phyloP scores from a whole-genome alignment of 2,329 filamentous ascomycete species.

The Sphaceloma murrayae region DNA sequence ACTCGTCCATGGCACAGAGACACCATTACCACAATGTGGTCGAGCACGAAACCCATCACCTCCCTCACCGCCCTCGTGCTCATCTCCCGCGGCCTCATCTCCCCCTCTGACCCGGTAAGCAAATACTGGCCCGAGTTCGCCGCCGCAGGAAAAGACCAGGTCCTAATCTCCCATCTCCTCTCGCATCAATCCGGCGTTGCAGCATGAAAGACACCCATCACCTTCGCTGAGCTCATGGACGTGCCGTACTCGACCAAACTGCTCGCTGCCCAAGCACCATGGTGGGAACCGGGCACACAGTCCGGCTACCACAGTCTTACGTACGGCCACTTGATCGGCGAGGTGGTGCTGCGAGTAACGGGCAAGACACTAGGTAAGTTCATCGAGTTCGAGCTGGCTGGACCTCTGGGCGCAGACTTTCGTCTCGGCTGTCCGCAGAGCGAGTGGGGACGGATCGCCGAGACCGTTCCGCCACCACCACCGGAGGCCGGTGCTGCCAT shows the following conservation, averaged over 20 bases:
- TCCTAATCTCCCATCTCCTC: conserved; percentile 35
- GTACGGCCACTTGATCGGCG: conserved; percentile 37
- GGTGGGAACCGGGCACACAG: conserved; percentile 38
- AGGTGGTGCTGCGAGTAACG: conserved; percentile 35
- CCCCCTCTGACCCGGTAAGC: conserved; percentile 31
- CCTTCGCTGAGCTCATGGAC: conserved; percentile 30
- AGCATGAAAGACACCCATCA: conserved; percentile 30
- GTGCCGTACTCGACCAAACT: conserved; percentile 24
- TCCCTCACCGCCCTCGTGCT: conserved; percentile 8
- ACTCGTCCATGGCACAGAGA: conserved; percentile 32
- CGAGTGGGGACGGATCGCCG: conserved; percentile 35
- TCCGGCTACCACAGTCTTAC: conserved; percentile 36
- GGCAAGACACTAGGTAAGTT: conserved; percentile 39
- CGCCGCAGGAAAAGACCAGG: conserved; percentile 33
- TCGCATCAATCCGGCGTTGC: conserved; percentile 34
- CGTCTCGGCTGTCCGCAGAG: conserved; percentile 36
- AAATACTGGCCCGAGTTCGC: conserved; percentile 42
- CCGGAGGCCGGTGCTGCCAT: conserved; percentile 15
- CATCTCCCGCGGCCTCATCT: conserved; percentile 23
- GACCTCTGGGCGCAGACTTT: conserved; percentile 39
- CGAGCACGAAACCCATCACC: conserved; percentile 3
- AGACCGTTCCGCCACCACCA: conserved; percentile 26
- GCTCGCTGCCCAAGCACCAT: conserved; percentile 36
- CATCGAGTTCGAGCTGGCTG: conserved; percentile 35
- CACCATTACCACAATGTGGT: conserved; percentile 27